Evolutionary conservation across 306 rosid species (phyloP).

Genomic region (Lathyrus oleraceus): DNA sequence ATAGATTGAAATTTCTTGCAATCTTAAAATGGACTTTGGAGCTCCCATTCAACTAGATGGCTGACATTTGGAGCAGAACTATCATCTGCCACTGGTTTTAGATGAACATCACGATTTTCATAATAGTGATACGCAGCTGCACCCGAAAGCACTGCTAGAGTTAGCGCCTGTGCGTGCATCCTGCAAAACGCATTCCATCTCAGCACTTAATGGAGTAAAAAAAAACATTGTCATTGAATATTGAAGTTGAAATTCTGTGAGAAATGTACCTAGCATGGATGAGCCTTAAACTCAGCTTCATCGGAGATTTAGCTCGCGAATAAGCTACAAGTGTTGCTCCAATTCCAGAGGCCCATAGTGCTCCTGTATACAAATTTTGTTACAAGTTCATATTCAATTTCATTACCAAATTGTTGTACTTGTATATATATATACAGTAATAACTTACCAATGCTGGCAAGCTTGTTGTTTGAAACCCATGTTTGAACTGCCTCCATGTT

Average conservation of each 20-base stretch:
- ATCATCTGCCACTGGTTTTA: constrained; percentile 15
- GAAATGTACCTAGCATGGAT: constrained; percentile 73
- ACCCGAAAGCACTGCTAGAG: constrained; percentile 73
- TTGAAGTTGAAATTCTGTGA: neutral
- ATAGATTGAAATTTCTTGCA: neutral
- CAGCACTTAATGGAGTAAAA: neutral
- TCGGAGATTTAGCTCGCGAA: constrained; percentile 50
- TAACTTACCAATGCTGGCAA: constrained; percentile 65
- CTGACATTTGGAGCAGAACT: constrained; percentile 24
- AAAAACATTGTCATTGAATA: neutral
- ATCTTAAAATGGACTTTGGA: constrained; percentile 28
- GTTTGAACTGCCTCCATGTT: constrained; percentile 72
- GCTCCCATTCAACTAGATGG: constrained; percentile 22
- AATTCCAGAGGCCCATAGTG: constrained; percentile 75
- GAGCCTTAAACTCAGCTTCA: constrained; percentile 84
- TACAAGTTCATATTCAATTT: neutral
- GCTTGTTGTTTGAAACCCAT: constrained; percentile 82
- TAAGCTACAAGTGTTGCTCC: constrained; percentile 65
- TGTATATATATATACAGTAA: neutral
- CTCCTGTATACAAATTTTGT: constrained; percentile 43
- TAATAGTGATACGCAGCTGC: constrained; percentile 80
- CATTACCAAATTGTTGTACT: neutral
- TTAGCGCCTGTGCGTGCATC: constrained; percentile 88
- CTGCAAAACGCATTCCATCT: constrained; percentile 25
- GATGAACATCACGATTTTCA: constrained; percentile 36